Evolutionary conservation across 208 protist genomes (phyloP), one percentile per base, ranked within the genome.

Genomic region (Tritrichomonas foetus): DNA sequence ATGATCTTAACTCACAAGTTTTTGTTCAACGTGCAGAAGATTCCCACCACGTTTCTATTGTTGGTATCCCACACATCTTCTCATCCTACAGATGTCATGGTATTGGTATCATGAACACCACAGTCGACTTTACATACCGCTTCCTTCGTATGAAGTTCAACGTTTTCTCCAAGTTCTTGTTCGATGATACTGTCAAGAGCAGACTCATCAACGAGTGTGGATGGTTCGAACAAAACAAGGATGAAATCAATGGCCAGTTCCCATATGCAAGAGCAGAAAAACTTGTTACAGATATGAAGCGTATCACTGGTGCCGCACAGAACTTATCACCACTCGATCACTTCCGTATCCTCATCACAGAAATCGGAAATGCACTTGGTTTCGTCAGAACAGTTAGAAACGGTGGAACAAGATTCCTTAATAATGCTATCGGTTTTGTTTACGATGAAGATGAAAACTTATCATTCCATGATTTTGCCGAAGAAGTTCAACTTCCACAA

Each of bases 21-120:
- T 99, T 99, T 94, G 95, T 99, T 33, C 97, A 99, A 95, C 93
- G 95, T 50, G 96, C 96, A 49, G 94, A 94, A 33, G 95, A 96
- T 93, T 95, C 95, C 20, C 99, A 99, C 94, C 96, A 97, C 80
- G 94, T 99, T 13, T 97, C 98, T 95, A 98, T 97, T 9, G 97
- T 99, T 82, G 97, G 98, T 95, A 98, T 98, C 93, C 95, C 96
- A 22, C 98, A 99, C 95, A 97, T 99, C 94, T 97, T 98, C 53
- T 98, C 98, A 94, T 98, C 97, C 27, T 80, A 80, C 39, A 39
- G 98, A 72, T 98, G 97, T 30, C 98, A 99, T 95, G 98, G 98
- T 89, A 98, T 97, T 25, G 98, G 98, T 93, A 99, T 99, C 55
- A 98, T 99, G 97, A 99, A 99, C 95, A 99, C 98, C 20, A 97